Evolutionary conservation across 345 rosid genomes (phyloP).

Genomic region (Ceriops tagal): DNA sequence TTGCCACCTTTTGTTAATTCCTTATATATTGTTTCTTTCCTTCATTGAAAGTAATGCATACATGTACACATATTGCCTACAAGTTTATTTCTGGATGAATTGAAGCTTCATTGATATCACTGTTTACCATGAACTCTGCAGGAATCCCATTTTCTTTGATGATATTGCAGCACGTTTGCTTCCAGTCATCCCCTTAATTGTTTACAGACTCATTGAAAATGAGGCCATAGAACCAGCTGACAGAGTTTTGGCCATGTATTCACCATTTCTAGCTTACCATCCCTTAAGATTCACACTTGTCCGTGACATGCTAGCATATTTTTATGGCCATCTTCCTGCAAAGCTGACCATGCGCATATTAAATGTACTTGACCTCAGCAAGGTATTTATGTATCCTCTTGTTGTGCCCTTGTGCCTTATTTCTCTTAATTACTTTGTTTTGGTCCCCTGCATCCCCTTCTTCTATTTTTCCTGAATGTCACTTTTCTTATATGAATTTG

Average conservation of each 20-base stretch:
- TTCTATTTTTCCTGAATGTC: background rate
- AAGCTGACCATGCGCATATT: constrained; percentile 69
- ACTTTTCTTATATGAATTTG: constrained; percentile 13
- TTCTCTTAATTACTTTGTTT: background rate
- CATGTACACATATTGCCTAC: no score
- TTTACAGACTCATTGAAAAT: constrained; percentile 91
- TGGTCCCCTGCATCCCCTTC: constrained; percentile 6
- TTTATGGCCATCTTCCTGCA: constrained; percentile 86
- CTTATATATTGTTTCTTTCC: no score
- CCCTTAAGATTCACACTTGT: constrained; percentile 93
- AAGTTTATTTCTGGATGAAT: background rate
- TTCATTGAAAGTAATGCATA: no score
- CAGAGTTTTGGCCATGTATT: constrained; percentile 51
- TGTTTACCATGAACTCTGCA: constrained; percentile 29
- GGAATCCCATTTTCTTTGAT: constrained; percentile 95
- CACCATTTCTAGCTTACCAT: constrained; percentile 67
- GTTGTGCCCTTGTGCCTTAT: background rate
- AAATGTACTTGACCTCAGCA: constrained; percentile 76
- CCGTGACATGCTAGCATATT: constrained; percentile 94
- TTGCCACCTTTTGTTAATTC: no score
- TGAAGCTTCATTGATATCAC: constrained; percentile 13
- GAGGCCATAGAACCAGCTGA: constrained; percentile 80
- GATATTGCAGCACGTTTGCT: constrained; percentile 88
- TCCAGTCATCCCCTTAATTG: constrained; percentile 87
- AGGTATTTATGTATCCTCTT: constrained; percentile 44